A percentile compares a stretch with the other conserved stretches of the same genome.
These are phyloP conservation scores for Colletotrichum euphorbiae DNA, from an alignment of 2,329 filamentous ascomycete genomes.

Conservation along the genomic window DNA sequence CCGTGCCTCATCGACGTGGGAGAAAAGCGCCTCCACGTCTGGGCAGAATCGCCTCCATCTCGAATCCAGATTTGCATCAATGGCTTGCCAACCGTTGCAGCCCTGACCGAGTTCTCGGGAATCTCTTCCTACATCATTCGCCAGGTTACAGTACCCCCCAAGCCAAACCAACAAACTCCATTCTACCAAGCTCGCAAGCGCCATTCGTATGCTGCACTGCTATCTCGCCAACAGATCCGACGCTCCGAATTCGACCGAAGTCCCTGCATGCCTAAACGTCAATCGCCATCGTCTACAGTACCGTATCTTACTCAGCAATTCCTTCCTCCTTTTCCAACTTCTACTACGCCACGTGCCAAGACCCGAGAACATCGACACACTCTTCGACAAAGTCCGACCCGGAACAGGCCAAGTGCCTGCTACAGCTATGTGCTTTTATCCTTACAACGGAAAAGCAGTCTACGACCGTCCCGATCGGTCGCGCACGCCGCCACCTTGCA, in stretches of 20 bases:
- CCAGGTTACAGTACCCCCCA: slow-evolving; percentile 29
- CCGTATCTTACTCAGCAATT: slow-evolving; percentile 2
- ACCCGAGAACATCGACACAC: slow-evolving; percentile 5
- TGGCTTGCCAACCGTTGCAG: slow-evolving; percentile 37
- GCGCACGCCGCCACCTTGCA: slow-evolving; percentile 37
- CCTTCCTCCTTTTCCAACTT: not conserved
- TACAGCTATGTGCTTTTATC: slow-evolving; percentile 25
- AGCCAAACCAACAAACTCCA: slow-evolving; percentile 9
- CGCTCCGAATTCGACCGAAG: not conserved
- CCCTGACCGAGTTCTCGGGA: slow-evolving; percentile 31
- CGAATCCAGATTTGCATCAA: slow-evolving; percentile 30
- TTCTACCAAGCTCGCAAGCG: not conserved
- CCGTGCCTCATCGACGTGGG: slow-evolving; percentile 25
- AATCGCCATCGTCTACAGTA: too few relatives aligned
- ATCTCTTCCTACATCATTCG: not conserved
- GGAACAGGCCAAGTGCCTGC: slow-evolving; percentile 29
- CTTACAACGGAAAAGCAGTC: slow-evolving; percentile 3
- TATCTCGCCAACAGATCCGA: too few relatives aligned
- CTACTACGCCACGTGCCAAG: slow-evolving; percentile 17
- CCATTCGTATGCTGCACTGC: too few relatives aligned
- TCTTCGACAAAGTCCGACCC: slow-evolving; percentile 4
- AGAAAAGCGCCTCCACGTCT: slow-evolving; percentile 30
- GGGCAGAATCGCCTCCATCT: slow-evolving; percentile 26
- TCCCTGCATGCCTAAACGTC: not conserved
- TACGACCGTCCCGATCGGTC: slow-evolving; percentile 28